Evolutionary conservation across 2,329 filamentous ascomycete species (phyloP).

Genomic region (Plectosphaerella plurivora): DNA sequence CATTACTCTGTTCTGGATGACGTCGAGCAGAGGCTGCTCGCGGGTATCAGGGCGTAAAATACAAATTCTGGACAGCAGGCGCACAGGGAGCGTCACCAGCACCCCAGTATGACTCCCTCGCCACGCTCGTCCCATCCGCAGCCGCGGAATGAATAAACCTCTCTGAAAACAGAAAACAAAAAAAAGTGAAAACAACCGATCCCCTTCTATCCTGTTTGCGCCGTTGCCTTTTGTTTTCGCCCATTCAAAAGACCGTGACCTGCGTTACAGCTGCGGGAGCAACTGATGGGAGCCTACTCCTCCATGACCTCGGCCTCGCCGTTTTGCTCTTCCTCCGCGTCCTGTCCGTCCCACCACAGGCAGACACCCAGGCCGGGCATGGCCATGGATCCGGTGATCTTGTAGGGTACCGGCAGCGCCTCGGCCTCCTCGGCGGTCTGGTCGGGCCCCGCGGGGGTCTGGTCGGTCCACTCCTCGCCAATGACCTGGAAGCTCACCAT

Average conservation of each 20-base stretch:
- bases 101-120: not conserved
- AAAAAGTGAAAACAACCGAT: not conserved
- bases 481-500: constrained; percentile 82
- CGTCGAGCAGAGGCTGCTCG: constrained; percentile 78
- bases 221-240: no score
- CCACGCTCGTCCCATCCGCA: not conserved
- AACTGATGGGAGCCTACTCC: not conserved
- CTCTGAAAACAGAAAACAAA: not conserved
- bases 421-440: constrained; percentile 52
- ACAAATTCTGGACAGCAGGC: constrained; percentile 3
- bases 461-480: constrained; percentile 86
- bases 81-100: constrained; percentile 1
- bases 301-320: constrained; percentile 4
- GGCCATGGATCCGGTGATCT: constrained; percentile 62
- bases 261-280: no score
- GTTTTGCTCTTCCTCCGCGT: constrained; percentile 2
- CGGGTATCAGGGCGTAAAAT: constrained; percentile 37
- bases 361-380: constrained; percentile 58
- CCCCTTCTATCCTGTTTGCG: not conserved
- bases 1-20: constrained; percentile 89
- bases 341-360: constrained; percentile 54
- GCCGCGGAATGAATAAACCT: not conserved
- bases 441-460: constrained; percentile 65
- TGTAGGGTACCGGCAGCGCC: constrained; percentile 62
- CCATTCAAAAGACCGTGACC: no score